Evolutionary conservation across 495 filamentous ascomycete species (phyloP).

Genomic region (Neurospora sublineolata): DNA sequence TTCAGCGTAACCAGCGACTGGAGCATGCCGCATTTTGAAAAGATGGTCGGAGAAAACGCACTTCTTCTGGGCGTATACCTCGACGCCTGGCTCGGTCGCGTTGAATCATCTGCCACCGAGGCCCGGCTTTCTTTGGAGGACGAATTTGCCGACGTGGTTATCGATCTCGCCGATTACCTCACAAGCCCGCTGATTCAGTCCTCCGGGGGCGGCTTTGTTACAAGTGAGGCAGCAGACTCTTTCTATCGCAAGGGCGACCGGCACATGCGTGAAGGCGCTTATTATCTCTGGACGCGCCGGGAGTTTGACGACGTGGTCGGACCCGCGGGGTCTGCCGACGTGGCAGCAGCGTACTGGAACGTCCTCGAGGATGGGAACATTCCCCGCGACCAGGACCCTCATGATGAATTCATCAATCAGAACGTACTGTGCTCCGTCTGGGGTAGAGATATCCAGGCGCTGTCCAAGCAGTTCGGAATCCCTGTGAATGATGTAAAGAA

Average conservation of each 20-base stretch:
- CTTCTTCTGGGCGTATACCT: conserved; percentile 79
- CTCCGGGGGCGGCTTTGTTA: conserved; percentile 66
- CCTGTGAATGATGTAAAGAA: conserved; percentile 57
- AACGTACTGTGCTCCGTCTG: conserved; percentile 39
- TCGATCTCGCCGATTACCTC: conserved; percentile 77
- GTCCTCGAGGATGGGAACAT: conserved; percentile 86
- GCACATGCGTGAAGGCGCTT: conserved; percentile 87
- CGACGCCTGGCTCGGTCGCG: conserved; percentile 70
- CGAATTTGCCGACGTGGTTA: conserved; percentile 68
- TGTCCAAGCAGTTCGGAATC: conserved; percentile 71
- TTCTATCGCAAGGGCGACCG: conserved; percentile 58
- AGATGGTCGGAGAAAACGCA: conserved; percentile 94
- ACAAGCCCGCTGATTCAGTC: conserved; percentile 55
- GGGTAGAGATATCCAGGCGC: conserved; percentile 41
- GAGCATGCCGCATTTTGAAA: conserved; percentile 92
- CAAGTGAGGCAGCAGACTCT: conserved; percentile 90
- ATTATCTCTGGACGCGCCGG: conserved; percentile 86
- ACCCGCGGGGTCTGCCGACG: conserved; percentile 17
- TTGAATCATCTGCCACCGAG: conserved; percentile 30
- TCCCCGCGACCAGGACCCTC: conserved; percentile 66
- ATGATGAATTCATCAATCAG: conserved; percentile 88
- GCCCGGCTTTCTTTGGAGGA: conserved; percentile 5
- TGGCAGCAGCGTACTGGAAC: conserved; percentile 77
- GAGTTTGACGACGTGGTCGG: conserved; percentile 75
- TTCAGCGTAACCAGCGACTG: conserved; percentile 88